phyloP scores from a whole-genome alignment of 1,139 yeast genomes.

The Yamadazyma triangularis region DNA sequence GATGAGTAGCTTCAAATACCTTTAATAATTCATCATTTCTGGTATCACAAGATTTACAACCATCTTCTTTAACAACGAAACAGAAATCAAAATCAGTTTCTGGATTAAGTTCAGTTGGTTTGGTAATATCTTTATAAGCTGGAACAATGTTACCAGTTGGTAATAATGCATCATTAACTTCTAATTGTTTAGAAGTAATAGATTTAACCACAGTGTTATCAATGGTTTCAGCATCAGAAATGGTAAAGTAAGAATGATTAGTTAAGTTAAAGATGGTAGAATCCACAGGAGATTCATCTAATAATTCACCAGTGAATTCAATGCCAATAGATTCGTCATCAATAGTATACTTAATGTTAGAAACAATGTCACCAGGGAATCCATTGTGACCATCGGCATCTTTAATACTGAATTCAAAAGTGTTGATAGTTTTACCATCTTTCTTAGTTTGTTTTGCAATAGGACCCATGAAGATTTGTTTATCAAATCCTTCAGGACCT shows the following conservation, averaged over 20 bases:
- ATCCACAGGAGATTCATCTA: conserved; percentile 29
- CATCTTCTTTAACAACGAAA: conserved; percentile 38
- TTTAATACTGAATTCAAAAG: conserved; percentile 34
- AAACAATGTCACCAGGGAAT: conserved; percentile 51
- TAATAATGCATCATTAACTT: conserved; percentile 31
- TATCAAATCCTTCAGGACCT: conserved; percentile 51
- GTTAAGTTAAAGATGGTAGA: conserved; percentile 57
- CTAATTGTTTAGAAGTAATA: conserved; percentile 28
- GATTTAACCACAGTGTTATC: conserved; percentile 33
- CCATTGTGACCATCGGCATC: conserved; percentile 50
- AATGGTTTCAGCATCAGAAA: conserved; percentile 21
- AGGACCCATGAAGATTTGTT: conserved; percentile 48
- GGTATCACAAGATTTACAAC: conserved; percentile 34
- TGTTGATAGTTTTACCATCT: conserved; percentile 14
- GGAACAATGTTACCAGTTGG: conserved; percentile 51
- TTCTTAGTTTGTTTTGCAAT: conserved; percentile 30
- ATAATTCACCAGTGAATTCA: conserved; percentile 46
- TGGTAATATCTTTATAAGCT: conserved; percentile 15
- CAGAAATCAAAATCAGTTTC: conserved; percentile 45
- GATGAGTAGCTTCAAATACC: conserved; percentile 46
- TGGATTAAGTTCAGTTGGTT: conserved; percentile 18
- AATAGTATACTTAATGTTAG: conserved; percentile 40
- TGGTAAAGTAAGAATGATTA: conserved; percentile 61
- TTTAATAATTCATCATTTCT: conserved; percentile 30
- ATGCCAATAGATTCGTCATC: conserved; percentile 27